These are phyloP conservation scores for Chlorella vulgaris DNA, from an alignment of 139 green algal species.

Conservation along the genomic window DNA sequence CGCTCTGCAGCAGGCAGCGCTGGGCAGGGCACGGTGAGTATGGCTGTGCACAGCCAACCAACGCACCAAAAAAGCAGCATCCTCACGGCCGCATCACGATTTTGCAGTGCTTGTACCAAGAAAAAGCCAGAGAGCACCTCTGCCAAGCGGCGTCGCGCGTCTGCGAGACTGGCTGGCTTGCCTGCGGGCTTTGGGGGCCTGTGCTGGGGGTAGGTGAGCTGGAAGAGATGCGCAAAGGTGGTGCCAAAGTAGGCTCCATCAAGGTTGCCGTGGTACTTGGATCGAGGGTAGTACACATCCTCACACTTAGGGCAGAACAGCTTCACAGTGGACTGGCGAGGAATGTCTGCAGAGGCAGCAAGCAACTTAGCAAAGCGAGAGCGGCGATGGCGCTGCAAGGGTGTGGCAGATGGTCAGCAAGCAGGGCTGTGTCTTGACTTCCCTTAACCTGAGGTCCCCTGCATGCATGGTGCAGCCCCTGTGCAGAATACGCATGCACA, in stretches of 20 bases:
- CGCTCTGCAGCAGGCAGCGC: background rate
- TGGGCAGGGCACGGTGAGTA: background rate
- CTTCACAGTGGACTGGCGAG: slow-evolving; percentile 87
- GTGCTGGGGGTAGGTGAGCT: slow-evolving; percentile 91
- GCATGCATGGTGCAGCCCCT: too few relatives aligned
- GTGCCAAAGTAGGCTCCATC: slow-evolving; percentile 94
- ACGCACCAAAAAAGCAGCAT: background rate
- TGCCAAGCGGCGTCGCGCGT: too few relatives aligned
- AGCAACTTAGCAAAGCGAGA: too few relatives aligned
- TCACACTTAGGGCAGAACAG: slow-evolving; percentile 94
- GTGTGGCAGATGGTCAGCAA: background rate
- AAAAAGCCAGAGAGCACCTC: too few relatives aligned
- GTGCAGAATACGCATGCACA: background rate
- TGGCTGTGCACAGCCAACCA: background rate
- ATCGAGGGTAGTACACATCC: slow-evolving; percentile 93
- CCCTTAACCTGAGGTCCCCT: too few relatives aligned
- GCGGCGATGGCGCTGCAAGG: background rate
- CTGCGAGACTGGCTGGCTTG: background rate
- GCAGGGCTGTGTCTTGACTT: too few relatives aligned
- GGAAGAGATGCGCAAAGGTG: slow-evolving; percentile 94
- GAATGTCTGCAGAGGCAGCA: slow-evolving; percentile 79
- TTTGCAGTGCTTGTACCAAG: too few relatives aligned
- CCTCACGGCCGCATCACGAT: too few relatives aligned
- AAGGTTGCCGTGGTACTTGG: slow-evolving; percentile 76
- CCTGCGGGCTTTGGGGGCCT: slow-evolving; percentile 62